Evolutionary conservation across 192 early-diverging fungal species (phyloP), one percentile per base, ranked within the genome.

Genomic region (Gamsiella multidivaricata): DNA sequence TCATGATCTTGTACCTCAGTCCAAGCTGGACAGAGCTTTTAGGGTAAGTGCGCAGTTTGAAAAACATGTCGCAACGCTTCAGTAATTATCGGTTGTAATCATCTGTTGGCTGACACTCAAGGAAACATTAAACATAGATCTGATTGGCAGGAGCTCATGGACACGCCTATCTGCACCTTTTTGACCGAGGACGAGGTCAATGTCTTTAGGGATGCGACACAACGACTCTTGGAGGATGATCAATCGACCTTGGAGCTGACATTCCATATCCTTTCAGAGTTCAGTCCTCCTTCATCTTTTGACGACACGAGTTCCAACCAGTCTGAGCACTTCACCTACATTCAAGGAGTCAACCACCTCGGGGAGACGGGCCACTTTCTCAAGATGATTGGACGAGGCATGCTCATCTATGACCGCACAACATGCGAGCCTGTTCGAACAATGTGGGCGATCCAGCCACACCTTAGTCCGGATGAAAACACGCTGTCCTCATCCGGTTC

Each of bases 361-460:
- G 65, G 61, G 1, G 62, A 64, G 23, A 32, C 22, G 22, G 69
- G 61, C 18, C 55, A 65, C 43, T 85, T 79, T 71, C 64, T 94
- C 45, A 86, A 90, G 41, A 92, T 95, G 84, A 89, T 93, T 75
- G 93, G 90, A n/a, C 91, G 94, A 60, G 94, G 94, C 18, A 94
- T 95, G 91, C 61, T 94, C 14, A 89, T 90, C 68, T 88, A 91
- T 51, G 89, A 95, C 71, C 80, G 90, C 29, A 81, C 82, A 0
- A 88, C 88, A n/a, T 82, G 83, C 18, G 74, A 83, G 15, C 87
- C 90, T 0, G 83, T 83, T 49, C 92, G 90, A 55, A 90, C 88
- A 3, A 89, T 95, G 80, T 95, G 93, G 93, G 89, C 95, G 0
- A 83, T 91, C 2, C 87, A 89, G 22, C 93, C 94, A 22, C 67